Conservation (phyloP, 2,329 filamentous ascomycete genomes). For the Nigrospora oryzae region DNA sequence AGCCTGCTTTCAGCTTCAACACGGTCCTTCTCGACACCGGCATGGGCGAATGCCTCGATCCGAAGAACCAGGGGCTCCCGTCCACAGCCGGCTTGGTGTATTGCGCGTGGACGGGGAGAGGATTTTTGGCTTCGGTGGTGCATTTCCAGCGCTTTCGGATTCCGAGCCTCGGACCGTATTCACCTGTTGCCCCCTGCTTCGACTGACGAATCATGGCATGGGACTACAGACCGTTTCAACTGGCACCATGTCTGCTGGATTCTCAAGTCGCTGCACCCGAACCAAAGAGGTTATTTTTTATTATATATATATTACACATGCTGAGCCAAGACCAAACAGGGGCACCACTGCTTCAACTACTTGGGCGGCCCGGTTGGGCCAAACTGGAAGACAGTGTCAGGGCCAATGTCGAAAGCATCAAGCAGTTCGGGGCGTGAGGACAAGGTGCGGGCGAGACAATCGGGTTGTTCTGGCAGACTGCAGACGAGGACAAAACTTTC, state of each 20-base stretch:
- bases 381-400: constrained; percentile 12
- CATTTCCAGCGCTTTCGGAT: too few relatives aligned
- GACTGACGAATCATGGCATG: too few relatives aligned
- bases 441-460: background rate
- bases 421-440: constrained; percentile 6
- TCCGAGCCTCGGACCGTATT: too few relatives aligned
- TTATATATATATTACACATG: too few relatives aligned
- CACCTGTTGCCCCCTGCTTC: too few relatives aligned
- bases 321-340: too few relatives aligned
- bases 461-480: too few relatives aligned
- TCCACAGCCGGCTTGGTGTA: constrained; percentile 23
- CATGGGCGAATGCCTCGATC: constrained; percentile 18
- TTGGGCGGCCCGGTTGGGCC: constrained; percentile 12
- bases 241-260: constrained; percentile 18
- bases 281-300: constrained; percentile 14
- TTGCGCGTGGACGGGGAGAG: constrained; percentile 20
- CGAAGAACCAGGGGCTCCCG: constrained; percentile 17
- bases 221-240: constrained; percentile 14
- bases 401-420: constrained; percentile 12
- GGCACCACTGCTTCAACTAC: constrained; percentile 8
- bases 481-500: too few relatives aligned
- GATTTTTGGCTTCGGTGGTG: constrained; percentile 17
- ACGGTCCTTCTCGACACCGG: constrained; percentile 20
- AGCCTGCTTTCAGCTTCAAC: constrained; percentile 21
- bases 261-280: constrained; percentile 18